These are phyloP conservation scores for Mycena metata DNA, from an alignment of 768 basidiomycete species.

Conservation along the genomic window DNA sequence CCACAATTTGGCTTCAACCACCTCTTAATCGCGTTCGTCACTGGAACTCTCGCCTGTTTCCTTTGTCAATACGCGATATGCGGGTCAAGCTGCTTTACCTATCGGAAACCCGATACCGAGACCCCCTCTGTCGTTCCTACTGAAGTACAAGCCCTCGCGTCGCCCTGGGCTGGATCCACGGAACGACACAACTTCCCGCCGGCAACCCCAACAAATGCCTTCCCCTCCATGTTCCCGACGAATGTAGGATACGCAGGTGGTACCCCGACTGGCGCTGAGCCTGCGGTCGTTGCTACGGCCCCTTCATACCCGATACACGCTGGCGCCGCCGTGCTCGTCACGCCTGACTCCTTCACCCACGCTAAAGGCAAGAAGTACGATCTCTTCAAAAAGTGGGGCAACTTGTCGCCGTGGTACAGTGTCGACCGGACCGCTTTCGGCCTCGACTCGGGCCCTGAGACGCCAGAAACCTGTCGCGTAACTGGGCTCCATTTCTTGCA, in stretches of 20 bases:
- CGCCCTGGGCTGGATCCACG: constrained; percentile 81
- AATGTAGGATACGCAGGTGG: constrained; percentile 82
- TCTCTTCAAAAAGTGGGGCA: constrained; percentile 86
- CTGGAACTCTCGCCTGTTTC: constrained; percentile 66
- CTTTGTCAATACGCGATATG: constrained; percentile 64
- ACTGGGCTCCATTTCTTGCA: constrained; percentile 86
- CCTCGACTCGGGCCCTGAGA: constrained; percentile 75
- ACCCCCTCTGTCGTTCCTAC: constrained; percentile 30
- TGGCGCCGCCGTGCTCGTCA: constrained; percentile 73
- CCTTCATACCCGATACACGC: constrained; percentile 85
- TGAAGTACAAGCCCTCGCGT: constrained; percentile 56
- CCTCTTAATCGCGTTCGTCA: constrained; percentile 63
- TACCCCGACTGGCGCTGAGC: constrained; percentile 86
- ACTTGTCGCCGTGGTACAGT: constrained; percentile 89
- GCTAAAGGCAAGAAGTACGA: constrained; percentile 63
- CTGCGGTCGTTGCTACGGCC: constrained; percentile 78
- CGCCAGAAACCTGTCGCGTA: constrained; percentile 77
- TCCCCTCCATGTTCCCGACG: constrained; percentile 82
- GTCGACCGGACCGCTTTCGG: constrained; percentile 77
- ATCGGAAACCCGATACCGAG: constrained; percentile 12
- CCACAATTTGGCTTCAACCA: constrained; percentile 54
- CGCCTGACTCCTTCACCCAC: constrained; percentile 55
- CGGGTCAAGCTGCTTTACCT: constrained; percentile 55
- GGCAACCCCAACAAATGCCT: constrained; percentile 76
- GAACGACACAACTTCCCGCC: constrained; percentile 80